Evolutionary conservation across 257 asterid species (phyloP).

Genomic region (Solanum habrochaites): DNA sequence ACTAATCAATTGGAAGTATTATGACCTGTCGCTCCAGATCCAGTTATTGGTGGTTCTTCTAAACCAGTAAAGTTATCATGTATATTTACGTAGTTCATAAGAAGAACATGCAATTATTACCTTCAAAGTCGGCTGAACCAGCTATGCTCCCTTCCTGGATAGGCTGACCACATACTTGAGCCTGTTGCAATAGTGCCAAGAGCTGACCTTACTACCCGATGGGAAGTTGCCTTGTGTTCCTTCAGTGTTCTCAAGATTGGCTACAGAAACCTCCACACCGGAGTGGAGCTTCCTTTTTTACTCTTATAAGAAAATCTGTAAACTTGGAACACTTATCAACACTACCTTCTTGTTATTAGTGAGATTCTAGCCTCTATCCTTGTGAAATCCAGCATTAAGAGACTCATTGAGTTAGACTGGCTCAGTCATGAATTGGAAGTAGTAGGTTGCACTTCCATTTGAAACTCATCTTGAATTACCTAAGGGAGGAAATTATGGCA

Average conservation of each 20-base stretch:
- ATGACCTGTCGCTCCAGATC: background rate
- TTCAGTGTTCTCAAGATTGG: background rate
- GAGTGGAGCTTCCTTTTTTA: background rate
- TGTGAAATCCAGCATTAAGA: background rate
- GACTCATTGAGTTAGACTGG: background rate
- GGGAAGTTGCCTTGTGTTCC: background rate
- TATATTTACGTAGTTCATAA: background rate
- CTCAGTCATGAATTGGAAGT: background rate
- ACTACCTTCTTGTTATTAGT: background rate
- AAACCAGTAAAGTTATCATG: background rate
- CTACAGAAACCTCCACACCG: background rate
- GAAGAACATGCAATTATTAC: background rate
- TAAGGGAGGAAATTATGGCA: background rate
- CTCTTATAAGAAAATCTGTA: background rate
- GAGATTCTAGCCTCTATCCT: background rate
- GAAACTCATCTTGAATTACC: background rate
- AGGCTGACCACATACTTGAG: background rate
- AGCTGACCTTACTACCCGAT: background rate
- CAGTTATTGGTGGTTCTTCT: background rate
- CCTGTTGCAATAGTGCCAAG: background rate
- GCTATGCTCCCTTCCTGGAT: background rate
- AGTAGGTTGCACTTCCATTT: background rate
- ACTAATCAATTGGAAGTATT: background rate
- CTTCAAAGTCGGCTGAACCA: background rate
- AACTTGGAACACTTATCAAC: background rate